phyloP scores from a whole-genome alignment of 257 asterid species.

The Solanum tarapatanum region DNA sequence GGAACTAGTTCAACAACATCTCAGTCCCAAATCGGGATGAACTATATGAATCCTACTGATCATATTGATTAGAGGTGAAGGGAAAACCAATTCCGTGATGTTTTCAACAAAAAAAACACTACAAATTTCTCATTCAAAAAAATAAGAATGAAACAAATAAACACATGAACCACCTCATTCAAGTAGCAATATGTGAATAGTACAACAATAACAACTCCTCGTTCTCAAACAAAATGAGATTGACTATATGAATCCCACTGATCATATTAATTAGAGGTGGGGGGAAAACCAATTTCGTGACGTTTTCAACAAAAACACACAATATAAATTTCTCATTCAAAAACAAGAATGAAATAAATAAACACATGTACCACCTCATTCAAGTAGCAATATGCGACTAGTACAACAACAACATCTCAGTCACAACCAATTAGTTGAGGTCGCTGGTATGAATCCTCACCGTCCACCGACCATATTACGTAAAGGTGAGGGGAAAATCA shows the following conservation, averaged over 20 bases:
- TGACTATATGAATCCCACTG: not conserved
- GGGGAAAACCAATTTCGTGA: conserved; percentile 81
- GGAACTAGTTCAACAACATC: not conserved
- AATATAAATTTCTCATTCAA: not conserved
- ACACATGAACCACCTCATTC: not conserved
- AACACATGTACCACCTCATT: not conserved
- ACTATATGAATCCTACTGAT: not conserved
- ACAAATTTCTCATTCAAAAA: not conserved
- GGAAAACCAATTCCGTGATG: conserved; percentile 87
- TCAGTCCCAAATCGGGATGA: not conserved
- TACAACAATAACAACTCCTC: not conserved
- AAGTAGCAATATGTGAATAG: not conserved
- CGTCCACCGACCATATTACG: not conserved
- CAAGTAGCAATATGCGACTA: not conserved
- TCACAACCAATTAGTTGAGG: too few species aligned
- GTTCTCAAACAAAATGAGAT: not conserved
- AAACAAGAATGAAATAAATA: not conserved
- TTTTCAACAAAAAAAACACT: conserved; percentile 40
- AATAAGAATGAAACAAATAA: not conserved
- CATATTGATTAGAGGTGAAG: conserved; percentile 9
- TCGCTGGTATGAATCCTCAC: not conserved
- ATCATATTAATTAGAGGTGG: conserved; percentile 9
- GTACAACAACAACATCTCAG: too few species aligned
- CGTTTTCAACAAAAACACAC: conserved; percentile 45
- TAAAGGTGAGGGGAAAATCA: conserved; percentile 64